These are phyloP conservation scores for Phytophthora meadii DNA, from an alignment of 352 stramenopile species.

Conservation along the genomic window DNA sequence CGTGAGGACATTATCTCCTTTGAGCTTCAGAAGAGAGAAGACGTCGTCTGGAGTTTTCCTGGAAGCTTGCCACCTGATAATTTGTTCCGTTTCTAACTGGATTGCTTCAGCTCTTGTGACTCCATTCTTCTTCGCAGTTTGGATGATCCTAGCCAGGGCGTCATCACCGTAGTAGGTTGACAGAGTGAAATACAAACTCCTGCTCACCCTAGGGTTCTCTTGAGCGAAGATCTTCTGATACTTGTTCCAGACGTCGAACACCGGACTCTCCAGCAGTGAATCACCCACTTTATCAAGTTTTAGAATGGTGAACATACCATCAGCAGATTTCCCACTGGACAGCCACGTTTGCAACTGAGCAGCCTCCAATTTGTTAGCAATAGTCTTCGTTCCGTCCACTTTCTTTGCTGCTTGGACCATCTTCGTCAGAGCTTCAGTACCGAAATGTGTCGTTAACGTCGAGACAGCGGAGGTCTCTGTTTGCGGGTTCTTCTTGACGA, in stretches of 20 bases:
- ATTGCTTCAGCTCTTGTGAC: not conserved
- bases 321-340: not conserved
- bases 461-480: not conserved
- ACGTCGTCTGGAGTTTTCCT: not conserved
- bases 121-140: not conserved
- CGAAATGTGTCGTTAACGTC: not conserved
- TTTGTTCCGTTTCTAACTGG: not conserved
- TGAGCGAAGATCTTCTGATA: not conserved
- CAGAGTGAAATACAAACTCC: not conserved
- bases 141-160: not conserved
- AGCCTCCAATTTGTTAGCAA: constrained; percentile 9
- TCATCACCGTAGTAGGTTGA: not conserved
- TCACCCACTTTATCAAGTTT: not conserved
- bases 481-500: not conserved
- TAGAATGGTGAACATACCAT: not conserved
- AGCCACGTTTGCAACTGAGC: not conserved
- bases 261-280: not conserved
- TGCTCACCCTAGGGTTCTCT: not conserved
- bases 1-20: not conserved
- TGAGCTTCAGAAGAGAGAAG: not conserved
- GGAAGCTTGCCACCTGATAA: not conserved
- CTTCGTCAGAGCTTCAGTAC: constrained; percentile 6
- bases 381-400: not conserved
- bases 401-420: constrained; percentile 6
- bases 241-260: not conserved